Conservation (phyloP, 2,329 filamentous ascomycete species). For the Orbilia brochopaga region DNA sequence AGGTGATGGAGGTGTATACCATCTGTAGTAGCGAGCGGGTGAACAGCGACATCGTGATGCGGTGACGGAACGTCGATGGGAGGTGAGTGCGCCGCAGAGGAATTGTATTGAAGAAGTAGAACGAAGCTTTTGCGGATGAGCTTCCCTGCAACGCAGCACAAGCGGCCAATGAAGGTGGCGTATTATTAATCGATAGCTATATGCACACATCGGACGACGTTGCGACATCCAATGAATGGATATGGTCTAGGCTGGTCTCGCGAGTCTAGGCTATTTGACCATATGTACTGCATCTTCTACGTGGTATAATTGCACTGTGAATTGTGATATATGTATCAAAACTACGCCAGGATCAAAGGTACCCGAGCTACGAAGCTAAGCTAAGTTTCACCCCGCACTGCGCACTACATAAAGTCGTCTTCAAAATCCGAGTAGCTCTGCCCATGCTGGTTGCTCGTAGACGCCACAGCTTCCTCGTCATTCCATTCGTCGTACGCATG, state of each 20-base stretch:
- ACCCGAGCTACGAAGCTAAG: not conserved
- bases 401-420: slow-evolving; percentile 89
- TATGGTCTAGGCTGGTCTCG: no score
- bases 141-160: not conserved
- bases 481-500: slow-evolving; percentile 96
- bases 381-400: slow-evolving; percentile 2
- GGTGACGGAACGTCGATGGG: not conserved
- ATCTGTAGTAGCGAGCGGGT: slow-evolving; percentile 36
- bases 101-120: not conserved
- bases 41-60: slow-evolving; percentile 35
- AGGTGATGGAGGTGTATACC: slow-evolving; percentile 14
- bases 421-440: slow-evolving; percentile 72
- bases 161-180: slow-evolving; percentile 4
- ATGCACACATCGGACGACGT: not conserved
- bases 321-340: no score
- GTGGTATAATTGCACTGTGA: no score
- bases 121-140: not conserved
- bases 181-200: not conserved
- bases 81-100: not conserved
- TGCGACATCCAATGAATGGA: not conserved
- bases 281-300: no score
- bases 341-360: no score
- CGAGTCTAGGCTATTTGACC: no score
- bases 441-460: slow-evolving; percentile 81
- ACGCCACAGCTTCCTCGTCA: slow-evolving; percentile 77